phyloP scores from a whole-genome alignment of 306 rosid genomes.

The Carpinus fangiana region DNA sequence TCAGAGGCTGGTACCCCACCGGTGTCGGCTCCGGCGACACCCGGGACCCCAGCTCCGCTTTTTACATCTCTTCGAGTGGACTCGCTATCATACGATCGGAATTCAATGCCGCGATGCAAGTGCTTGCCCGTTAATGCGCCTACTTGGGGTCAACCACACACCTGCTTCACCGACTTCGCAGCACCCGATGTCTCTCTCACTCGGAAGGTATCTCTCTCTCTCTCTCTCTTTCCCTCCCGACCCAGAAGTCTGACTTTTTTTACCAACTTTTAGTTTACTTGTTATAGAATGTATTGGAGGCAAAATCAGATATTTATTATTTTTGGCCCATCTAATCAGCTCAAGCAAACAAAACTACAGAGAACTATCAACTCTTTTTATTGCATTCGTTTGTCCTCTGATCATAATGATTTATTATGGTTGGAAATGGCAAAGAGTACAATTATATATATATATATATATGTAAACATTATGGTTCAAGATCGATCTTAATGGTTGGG shows the following conservation, averaged over 20 bases:
- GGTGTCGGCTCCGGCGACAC: conserved; percentile 62
- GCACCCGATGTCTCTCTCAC: conserved; percentile 61
- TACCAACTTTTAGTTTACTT: too few species aligned
- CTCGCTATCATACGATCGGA: conserved; percentile 67
- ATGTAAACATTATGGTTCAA: too few species aligned
- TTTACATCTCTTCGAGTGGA: conserved; percentile 67
- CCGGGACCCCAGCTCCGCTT: conserved; percentile 80
- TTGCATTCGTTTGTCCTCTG: background rate
- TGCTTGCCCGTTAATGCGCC: conserved; percentile 64
- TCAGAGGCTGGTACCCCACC: conserved; percentile 62
- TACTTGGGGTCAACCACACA: conserved; percentile 50
- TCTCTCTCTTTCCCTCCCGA: background rate
- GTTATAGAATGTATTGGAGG: too few species aligned
- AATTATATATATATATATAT: too few species aligned
- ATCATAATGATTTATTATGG: background rate
- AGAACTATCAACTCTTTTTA: background rate
- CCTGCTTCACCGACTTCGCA: conserved; percentile 66
- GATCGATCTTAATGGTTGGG: too few species aligned
- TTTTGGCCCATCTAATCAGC: background rate
- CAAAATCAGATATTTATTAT: background rate
- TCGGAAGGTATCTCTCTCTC: conserved; percentile 59
- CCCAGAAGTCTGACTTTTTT: background rate
- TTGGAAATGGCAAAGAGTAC: too few species aligned
- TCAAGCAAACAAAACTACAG: background rate
- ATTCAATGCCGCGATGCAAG: conserved; percentile 70